Evolutionary conservation across 2,329 filamentous ascomycete genomes (phyloP).

Genomic region (Alternaria hordeiaustralica): DNA sequence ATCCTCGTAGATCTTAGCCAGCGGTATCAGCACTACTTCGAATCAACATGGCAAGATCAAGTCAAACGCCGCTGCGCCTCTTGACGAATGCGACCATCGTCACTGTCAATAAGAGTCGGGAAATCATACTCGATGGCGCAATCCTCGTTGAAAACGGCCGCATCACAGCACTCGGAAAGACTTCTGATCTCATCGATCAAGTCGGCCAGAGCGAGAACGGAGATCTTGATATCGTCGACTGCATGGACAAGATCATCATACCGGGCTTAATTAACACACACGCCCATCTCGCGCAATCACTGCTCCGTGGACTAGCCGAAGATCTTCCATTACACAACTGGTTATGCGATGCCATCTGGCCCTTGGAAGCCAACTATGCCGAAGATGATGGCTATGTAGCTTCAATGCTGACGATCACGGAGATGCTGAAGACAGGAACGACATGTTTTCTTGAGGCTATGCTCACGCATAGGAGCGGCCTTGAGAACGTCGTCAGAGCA

Average conservation of each 20-base stretch:
- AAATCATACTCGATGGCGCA: conserved; percentile 57
- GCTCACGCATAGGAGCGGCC: conserved; percentile 42
- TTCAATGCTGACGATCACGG: conserved; percentile 42
- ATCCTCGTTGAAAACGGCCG: conserved; percentile 50
- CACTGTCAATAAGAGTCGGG: conserved; percentile 55
- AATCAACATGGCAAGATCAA: not conserved
- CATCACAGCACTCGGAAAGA: conserved; percentile 56
- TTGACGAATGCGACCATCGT: conserved; percentile 61
- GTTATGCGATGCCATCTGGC: conserved; percentile 48
- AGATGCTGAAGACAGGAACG: conserved; percentile 49
- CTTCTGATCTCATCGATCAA: conserved; percentile 31
- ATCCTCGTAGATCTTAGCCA: not conserved
- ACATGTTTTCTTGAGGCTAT: conserved; percentile 49
- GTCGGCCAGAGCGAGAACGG: not conserved
- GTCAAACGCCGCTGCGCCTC: conserved; percentile 28
- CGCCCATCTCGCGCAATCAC: conserved; percentile 45
- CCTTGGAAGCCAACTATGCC: conserved; percentile 45
- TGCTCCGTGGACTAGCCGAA: conserved; percentile 42
- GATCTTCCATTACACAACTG: conserved; percentile 31
- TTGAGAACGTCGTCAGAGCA: conserved; percentile 34
- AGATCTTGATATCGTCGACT: conserved; percentile 29
- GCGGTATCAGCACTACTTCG: not conserved
- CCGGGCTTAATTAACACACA: conserved; percentile 49
- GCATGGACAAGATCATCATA: conserved; percentile 41
- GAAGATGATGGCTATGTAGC: conserved; percentile 45